A percentile compares a stretch with the other conserved stretches of the same genome.
Conservation (phyloP, 805 yeast genomes). For the Lachancea sp. region DNA sequence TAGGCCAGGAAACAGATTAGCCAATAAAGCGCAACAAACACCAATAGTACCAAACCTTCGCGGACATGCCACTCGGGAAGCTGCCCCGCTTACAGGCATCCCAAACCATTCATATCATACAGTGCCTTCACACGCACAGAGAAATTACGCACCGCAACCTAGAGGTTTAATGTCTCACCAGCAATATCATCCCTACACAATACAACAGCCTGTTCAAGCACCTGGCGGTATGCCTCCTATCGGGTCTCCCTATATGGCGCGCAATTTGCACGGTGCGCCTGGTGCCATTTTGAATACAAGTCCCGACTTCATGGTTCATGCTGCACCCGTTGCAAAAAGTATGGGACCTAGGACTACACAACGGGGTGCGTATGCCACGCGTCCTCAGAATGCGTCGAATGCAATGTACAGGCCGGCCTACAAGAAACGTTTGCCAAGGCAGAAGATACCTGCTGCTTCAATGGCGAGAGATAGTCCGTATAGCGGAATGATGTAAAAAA, state of each 20-base stretch:
- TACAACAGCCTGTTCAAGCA: slow-evolving; percentile 14
- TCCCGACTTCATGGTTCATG: slow-evolving; percentile 38
- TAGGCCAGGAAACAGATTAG: neutral
- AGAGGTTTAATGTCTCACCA: slow-evolving; percentile 13
- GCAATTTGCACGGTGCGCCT: slow-evolving; percentile 19
- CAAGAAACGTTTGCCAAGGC: slow-evolving; percentile 32
- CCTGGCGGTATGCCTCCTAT: slow-evolving; percentile 10
- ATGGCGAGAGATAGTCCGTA: slow-evolving; percentile 40
- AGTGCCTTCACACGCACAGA: slow-evolving; percentile 1
- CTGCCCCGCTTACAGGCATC: neutral
- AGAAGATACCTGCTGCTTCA: slow-evolving; percentile 18
- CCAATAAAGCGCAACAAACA: neutral
- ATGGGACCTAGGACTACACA: slow-evolving; percentile 7
- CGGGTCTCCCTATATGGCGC: neutral
- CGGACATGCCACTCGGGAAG: neutral
- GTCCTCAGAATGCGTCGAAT: slow-evolving; percentile 11
- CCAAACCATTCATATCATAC: neutral
- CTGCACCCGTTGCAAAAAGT: slow-evolving; percentile 14
- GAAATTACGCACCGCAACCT: slow-evolving; percentile 1
- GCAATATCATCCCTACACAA: slow-evolving; percentile 1
- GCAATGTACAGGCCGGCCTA: slow-evolving; percentile 36
- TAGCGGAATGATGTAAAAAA: slow-evolving; percentile 14
- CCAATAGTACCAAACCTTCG: neutral
- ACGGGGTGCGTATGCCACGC: slow-evolving; percentile 9
- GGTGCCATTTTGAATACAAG: too few relatives aligned